Evolutionary conservation across 768 basidiomycete genomes (phyloP), one percentile per base, ranked within the genome.

Genomic region (Xerocomus brunneocitrinus): DNA sequence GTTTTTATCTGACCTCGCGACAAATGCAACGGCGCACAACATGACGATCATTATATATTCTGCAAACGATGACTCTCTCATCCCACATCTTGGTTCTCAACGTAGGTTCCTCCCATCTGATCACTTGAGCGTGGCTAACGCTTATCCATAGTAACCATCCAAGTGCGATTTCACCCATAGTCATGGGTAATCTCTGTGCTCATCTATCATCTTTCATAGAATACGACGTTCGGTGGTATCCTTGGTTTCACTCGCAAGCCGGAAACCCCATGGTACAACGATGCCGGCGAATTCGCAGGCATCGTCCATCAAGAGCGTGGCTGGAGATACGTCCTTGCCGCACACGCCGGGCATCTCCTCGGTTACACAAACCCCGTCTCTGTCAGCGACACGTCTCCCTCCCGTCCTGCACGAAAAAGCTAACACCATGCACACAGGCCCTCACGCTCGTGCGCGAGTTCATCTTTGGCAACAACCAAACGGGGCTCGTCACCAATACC

Each of bases 151-250:
- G 80, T 83, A 38, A 73, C 77, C 12, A 84, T 84, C 27, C 82
- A 82, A 66, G 81, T 79, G 34, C 40, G 64, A 57, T 61, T 53
- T 55, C 51, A 39, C 5, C 13, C 34, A 44, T 10, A 12, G 13
- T 31, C 34, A 31, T 10, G 3, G 19, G 14, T 28, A 27, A 34
- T n/a, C 16, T 24, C 31, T 4, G 32, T 16, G 46, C 54, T 50
- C 32, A 58, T 32, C 31, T 5, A 24, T 45, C 16, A 0, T 16
- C 40, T 47, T 31, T 41, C 0, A 43, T 47, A 88, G 84, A 90
- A 90, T 60, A 87, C 86, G 25, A 88, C 88, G 0, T 90, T 89
- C 58, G 87, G 85, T 25, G 87, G 85, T 6, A 82, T 83, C 40
- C 84, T 81, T 67, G 88, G 88, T 4, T 90, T 90, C 65, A 82